Evolutionary conservation across 805 yeast species (phyloP).

Genomic region (Spencermartinsiella europaea): DNA sequence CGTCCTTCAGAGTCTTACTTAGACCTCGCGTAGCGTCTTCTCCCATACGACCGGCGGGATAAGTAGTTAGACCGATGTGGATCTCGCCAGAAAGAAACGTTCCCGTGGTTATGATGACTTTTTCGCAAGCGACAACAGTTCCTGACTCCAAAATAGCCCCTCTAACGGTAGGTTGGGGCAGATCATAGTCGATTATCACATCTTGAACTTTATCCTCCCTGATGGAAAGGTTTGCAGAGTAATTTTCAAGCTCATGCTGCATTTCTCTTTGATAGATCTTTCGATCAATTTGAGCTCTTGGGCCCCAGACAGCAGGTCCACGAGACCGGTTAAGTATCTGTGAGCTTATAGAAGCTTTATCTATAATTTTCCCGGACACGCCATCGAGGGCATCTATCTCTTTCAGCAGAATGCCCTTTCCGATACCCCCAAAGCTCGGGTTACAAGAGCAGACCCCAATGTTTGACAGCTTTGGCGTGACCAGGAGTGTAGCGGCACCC

Average conservation of each 20-base stretch:
- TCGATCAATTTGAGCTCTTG: conserved; percentile 93
- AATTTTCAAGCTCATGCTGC: conserved; percentile 56
- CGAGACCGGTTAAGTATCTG: conserved; percentile 78
- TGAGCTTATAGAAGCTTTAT: conserved; percentile 87
- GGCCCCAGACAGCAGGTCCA: conserved; percentile 98
- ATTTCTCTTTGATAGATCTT: conserved; percentile 69
- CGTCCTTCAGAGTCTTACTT: conserved; percentile 65
- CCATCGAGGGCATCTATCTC: conserved; percentile 98
- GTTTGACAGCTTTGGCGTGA: conserved; percentile 70
- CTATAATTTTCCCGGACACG: conserved; percentile 79
- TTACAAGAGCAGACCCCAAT: conserved; percentile 96
- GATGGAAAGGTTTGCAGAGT: conserved; percentile 54
- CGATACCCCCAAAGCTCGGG: conserved; percentile 98
- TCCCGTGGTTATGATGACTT: conserved; percentile 90
- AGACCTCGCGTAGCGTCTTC: conserved; percentile 90
- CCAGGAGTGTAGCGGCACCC: conserved; percentile 63
- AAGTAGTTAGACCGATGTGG: conserved; percentile 74
- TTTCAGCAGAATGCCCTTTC: conserved; percentile 85
- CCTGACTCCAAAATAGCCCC: conserved; percentile 79
- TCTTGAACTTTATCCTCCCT: conserved; percentile 80
- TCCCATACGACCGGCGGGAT: conserved; percentile 91
- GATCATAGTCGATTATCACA: conserved; percentile 51
- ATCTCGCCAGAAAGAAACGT: conserved; percentile 93
- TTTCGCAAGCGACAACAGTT: conserved; percentile 48
- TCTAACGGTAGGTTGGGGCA: conserved; percentile 39